Evolutionary conservation across 2,329 filamentous ascomycete species (phyloP), one percentile per base, ranked within the genome.

Genomic region (Zymoseptoria ardabiliae): DNA sequence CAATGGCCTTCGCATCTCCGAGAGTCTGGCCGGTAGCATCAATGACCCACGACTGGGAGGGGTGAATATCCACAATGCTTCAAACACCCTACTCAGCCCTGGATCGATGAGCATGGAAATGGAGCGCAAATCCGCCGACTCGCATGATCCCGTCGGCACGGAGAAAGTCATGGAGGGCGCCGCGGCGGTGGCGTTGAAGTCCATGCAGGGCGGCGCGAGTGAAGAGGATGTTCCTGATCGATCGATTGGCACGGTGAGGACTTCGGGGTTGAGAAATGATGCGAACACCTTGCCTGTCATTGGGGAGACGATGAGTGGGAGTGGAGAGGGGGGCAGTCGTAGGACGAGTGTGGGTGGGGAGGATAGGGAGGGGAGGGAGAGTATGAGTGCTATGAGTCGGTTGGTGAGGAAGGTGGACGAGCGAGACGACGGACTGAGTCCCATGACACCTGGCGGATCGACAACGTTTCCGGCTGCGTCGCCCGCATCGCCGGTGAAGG

Each of bases 261-360:
- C 79, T 74, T 82, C 35, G 2, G 35, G 35, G 6, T n/a, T 17
- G 35, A 45, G 35, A 13, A 45, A 45, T 6, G 35, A 45, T 17
- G 35, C 35, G 35, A 45, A 45, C 30, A 85, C 81, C 1, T 77
- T 97, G 2, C 93, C 93, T 0, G 87, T 97, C 9, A 91, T 97
- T 6, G 90, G 96, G 66, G 93, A 97, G 75, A 53, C 53, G 25
- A 58, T 62, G 48, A 59, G 63, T 10, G 61, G 58, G 17, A 21
- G 20, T n/a, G 50, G 22, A 5, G 51, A 53, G 17, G 51, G 22
- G 3, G 51, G 50, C 50, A 51, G 50, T 51, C 22, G 20, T 51
- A 51, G 50, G 41, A 55, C 22, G 41, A 45, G 28, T 59, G 22
- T 41, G 25, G 45, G 53, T 13, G 41, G 51, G 13, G n/a, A 22